Conservation (phyloP, 108 stramenopile genomes). For the Cyclotella cryptica region DNA sequence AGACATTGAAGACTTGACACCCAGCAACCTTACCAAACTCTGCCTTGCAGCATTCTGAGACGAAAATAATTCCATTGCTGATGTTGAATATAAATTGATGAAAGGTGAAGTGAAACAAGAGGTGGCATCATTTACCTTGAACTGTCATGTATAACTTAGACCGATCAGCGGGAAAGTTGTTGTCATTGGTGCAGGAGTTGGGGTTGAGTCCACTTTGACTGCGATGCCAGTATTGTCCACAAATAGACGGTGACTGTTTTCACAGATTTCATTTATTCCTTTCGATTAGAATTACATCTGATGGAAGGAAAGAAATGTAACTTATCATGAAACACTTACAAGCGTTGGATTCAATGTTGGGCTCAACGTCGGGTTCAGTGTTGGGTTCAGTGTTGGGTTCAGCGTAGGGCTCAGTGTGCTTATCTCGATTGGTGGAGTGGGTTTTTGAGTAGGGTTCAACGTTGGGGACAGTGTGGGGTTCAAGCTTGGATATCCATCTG, state of each 20-base stretch:
- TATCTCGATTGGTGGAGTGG: neutral
- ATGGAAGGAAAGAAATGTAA: neutral
- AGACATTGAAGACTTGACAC: conserved; percentile 14
- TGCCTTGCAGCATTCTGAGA: conserved; percentile 13
- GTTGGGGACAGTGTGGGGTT: conserved; percentile 11
- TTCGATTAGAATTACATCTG: neutral
- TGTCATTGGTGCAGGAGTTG: conserved; percentile 18
- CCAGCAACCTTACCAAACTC: conserved; percentile 16
- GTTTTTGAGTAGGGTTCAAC: neutral
- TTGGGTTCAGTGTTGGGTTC: neutral
- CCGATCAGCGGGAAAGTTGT: neutral
- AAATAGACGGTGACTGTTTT: neutral
- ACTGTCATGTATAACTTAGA: conserved; percentile 14
- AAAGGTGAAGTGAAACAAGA: neutral
- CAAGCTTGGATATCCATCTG: neutral
- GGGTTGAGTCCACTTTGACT: conserved; percentile 1
- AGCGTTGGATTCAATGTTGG: neutral
- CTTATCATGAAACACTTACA: neutral
- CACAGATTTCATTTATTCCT: neutral
- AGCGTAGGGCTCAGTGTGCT: neutral
- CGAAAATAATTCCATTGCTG: neutral
- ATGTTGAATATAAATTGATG: neutral
- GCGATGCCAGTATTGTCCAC: conserved; percentile 11
- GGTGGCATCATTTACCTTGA: neutral
- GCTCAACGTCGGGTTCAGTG: conserved; percentile 1